phyloP scores from a whole-genome alignment of 169 alveolate species.

The Plasmodium vivax region DNA sequence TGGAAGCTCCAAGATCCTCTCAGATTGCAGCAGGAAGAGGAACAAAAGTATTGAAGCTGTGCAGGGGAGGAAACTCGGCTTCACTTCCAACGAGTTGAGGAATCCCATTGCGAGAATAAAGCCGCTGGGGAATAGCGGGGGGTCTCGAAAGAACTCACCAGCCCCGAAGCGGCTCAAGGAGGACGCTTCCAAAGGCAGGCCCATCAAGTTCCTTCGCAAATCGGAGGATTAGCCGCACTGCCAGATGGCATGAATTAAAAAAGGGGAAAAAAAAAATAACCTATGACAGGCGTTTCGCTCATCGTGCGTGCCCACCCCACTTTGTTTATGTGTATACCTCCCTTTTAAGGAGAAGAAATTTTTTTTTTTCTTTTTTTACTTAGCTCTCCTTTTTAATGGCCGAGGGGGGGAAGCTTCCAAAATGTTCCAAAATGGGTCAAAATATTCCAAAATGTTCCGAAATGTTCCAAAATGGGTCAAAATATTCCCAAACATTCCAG shows the following conservation, averaged over 20 bases:
- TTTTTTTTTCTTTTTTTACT: no score
- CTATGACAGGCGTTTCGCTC: background rate
- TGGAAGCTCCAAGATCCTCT: background rate
- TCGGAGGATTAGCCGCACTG: background rate
- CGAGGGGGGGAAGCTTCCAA: background rate
- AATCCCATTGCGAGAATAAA: background rate
- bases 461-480: no score
- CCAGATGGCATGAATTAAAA: background rate
- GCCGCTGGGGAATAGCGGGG: background rate
- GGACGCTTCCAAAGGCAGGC: conserved; percentile 26
- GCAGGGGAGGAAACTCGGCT: background rate
- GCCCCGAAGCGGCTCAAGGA: conserved; percentile 26
- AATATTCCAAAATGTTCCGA: no score
- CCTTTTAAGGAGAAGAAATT: background rate
- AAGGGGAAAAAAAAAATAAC: no score
- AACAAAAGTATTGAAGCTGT: background rate
- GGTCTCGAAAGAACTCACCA: conserved; percentile 27
- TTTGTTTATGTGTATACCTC: background rate
- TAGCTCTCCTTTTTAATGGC: background rate
- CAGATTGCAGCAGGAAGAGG: background rate
- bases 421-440: no score
- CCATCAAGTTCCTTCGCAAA: conserved; percentile 17
- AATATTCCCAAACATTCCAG: no score
- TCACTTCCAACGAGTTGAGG: background rate
- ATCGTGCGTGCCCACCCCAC: background rate